Conservation (phyloP, 73 alveolate genomes). For the Paramecium sexaurelia region DNA sequence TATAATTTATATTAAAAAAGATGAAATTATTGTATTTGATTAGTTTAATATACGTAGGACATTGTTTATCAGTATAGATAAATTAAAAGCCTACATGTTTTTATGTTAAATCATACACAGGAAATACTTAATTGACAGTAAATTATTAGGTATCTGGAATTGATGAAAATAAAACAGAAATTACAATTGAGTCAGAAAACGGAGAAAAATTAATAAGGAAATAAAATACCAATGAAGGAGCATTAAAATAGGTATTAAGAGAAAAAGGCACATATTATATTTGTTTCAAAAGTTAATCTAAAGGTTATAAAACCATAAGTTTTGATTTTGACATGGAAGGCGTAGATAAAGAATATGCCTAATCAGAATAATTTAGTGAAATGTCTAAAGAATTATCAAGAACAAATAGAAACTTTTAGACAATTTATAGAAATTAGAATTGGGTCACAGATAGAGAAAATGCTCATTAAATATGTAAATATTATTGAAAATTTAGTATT, state of each 20-base stretch:
- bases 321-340: constrained; percentile 51
- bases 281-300: background rate
- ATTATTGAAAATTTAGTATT: background rate
- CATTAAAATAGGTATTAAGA: background rate
- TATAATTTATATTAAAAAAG: constrained; percentile 4
- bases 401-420: background rate
- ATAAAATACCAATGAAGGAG: background rate
- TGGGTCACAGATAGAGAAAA: constrained; percentile 19
- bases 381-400: background rate
- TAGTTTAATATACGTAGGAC: background rate
- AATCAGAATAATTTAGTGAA: background rate
- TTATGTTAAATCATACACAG: constrained; percentile 7
- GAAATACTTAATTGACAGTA: background rate
- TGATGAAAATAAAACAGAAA: background rate
- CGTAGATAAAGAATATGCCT: constrained; percentile 57
- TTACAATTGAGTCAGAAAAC: background rate
- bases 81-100: constrained; percentile 29
- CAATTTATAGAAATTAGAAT: constrained; percentile 19
- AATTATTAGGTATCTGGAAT: background rate
- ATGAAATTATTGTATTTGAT: background rate
- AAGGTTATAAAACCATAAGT: constrained; percentile 42
- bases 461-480: background rate
- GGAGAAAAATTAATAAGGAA: background rate
- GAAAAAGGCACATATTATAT: constrained; percentile 13
- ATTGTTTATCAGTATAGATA: background rate